phyloP scores from a whole-genome alignment of 2,329 filamentous ascomycete genomes.

The Xylariaceae sp. region DNA sequence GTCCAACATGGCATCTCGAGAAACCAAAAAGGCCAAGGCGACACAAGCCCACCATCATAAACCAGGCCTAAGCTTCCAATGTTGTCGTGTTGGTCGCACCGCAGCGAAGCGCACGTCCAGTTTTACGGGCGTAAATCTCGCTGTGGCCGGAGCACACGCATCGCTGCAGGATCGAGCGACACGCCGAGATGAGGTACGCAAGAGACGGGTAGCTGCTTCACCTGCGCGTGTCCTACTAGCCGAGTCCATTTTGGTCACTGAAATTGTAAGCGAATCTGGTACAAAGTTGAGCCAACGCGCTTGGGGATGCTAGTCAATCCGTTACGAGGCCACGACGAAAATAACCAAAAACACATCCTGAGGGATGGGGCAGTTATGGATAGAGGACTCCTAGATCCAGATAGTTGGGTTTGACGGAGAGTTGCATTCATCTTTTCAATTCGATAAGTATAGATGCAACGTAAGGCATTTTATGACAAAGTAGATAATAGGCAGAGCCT shows the following conservation, averaged over 20 bases:
- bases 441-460: constrained; percentile 6
- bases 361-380: not conserved
- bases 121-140: constrained; percentile 38
- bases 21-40: constrained; percentile 1
- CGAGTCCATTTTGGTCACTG: constrained; percentile 12
- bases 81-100: constrained; percentile 27
- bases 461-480: not conserved
- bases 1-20: constrained; percentile 4
- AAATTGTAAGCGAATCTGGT: constrained; percentile 7
- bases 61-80: constrained; percentile 20
- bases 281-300: not conserved
- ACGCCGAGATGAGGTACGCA: constrained; percentile 40
- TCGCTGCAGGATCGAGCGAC: constrained; percentile 40
- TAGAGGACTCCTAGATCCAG: constrained; percentile 10
- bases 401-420: constrained; percentile 17
- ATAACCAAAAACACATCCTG: constrained; percentile 1
- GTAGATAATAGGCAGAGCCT: not conserved
- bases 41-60: constrained; percentile 12
- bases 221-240: constrained; percentile 26
- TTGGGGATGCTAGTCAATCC: not conserved
- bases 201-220: constrained; percentile 36
- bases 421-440: constrained; percentile 9
- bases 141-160: constrained; percentile 34
- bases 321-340: constrained; percentile 10
- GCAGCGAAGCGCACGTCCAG: constrained; percentile 25